phyloP scores from a whole-genome alignment of 2,329 filamentous ascomycete genomes.

The Pyrenophora tritici-repentis region DNA sequence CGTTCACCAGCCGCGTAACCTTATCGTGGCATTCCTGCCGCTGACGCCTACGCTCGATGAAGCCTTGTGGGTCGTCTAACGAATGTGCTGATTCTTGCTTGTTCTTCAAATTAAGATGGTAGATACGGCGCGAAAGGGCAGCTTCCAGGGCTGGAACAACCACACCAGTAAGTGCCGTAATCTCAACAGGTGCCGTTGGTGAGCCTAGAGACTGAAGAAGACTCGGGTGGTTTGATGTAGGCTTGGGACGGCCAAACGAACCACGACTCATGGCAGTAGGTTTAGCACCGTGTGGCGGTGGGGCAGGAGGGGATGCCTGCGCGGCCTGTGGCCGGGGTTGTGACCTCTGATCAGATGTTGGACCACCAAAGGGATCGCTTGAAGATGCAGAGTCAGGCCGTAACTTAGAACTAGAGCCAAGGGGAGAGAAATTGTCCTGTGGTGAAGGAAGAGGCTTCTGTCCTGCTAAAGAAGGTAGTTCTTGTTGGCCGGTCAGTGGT shows the following conservation, averaged over 20 bases:
- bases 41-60: slow-evolving; percentile 40
- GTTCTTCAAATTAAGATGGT: slow-evolving; percentile 58
- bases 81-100: slow-evolving; percentile 48
- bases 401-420: slow-evolving; percentile 16
- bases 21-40: slow-evolving; percentile 74
- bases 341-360: slow-evolving; percentile 20
- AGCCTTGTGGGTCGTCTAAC: slow-evolving; percentile 62
- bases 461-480: slow-evolving; percentile 30
- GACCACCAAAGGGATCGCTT: slow-evolving; percentile 38
- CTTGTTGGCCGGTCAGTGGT: slow-evolving; percentile 28
- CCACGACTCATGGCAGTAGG: slow-evolving; percentile 31
- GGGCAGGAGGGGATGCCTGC: slow-evolving; percentile 12
- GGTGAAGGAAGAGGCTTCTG: slow-evolving; percentile 33
- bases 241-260: slow-evolving; percentile 39
- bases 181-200: slow-evolving; percentile 65
- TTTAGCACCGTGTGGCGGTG: slow-evolving; percentile 21
- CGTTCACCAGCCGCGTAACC: slow-evolving; percentile 78
- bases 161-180: slow-evolving; percentile 87
- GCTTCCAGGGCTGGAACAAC: slow-evolving; percentile 92
- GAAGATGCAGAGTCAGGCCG: slow-evolving; percentile 32
- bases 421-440: slow-evolving; percentile 31
- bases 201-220: slow-evolving; percentile 54
- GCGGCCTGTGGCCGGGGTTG: slow-evolving; percentile 6
- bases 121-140: slow-evolving; percentile 77
- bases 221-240: slow-evolving; percentile 22